phyloP scores from a whole-genome alignment of 2,329 filamentous ascomycete species.

The Aspergillus sp. region DNA sequence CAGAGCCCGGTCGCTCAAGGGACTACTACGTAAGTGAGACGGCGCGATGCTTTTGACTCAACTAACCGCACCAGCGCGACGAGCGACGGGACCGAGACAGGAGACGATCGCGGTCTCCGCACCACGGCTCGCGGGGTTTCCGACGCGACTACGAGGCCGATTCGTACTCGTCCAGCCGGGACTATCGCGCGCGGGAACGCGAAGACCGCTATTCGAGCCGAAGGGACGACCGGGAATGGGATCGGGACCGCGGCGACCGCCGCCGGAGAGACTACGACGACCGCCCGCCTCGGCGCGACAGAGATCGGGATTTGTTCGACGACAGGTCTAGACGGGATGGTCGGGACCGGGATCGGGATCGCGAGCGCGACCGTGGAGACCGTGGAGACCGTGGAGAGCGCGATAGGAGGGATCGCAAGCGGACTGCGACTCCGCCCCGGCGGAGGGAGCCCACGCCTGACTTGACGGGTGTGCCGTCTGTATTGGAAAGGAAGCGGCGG shows the following conservation, averaged over 20 bases:
- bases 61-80: constrained; percentile 33
- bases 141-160: constrained; percentile 70
- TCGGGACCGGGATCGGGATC: constrained; percentile 30
- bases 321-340: constrained; percentile 44
- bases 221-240: constrained; percentile 66
- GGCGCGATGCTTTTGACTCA: constrained; percentile 6
- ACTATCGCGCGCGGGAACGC: constrained; percentile 84
- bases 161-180: constrained; percentile 85
- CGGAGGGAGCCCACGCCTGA: constrained; percentile 95
- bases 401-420: constrained; percentile 47
- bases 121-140: constrained; percentile 55
- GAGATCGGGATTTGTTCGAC: constrained; percentile 55
- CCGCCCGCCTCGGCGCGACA: constrained; percentile 38
- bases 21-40: constrained; percentile 43
- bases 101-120: constrained; percentile 79
- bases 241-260: constrained; percentile 55
- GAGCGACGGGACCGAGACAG: constrained; percentile 46
- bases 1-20: constrained; percentile 45
- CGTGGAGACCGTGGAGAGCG: constrained; percentile 11
- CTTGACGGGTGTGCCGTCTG: constrained; percentile 71
- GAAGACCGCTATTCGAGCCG: constrained; percentile 80
- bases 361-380: constrained; percentile 29
- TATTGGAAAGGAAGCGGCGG: constrained; percentile 79
- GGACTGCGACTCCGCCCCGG: constrained; percentile 72
- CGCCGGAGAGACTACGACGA: constrained; percentile 56